Evolutionary conservation across 2,329 filamentous ascomycete genomes (phyloP).

Genomic region (Diaporthe ilicicola): DNA sequence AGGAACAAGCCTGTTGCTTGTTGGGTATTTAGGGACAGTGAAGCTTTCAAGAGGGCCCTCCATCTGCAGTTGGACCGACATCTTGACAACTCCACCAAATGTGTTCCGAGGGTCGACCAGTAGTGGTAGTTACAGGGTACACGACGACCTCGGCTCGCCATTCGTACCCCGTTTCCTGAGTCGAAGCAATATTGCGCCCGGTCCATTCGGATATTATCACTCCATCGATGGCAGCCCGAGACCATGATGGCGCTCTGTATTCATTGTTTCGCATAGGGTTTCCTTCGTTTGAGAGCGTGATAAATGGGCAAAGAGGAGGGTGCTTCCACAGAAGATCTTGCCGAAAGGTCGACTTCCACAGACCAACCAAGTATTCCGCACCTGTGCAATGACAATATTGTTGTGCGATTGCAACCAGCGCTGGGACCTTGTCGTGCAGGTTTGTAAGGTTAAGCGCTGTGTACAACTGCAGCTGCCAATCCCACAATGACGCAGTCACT

Average conservation of each 20-base stretch:
- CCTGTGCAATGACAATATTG: neutral
- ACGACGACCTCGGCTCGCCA: neutral
- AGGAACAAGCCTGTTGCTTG: fast-evolving
- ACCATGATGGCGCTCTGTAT: neutral
- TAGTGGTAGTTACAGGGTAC: neutral
- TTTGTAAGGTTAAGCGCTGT: neutral
- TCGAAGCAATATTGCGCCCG: neutral
- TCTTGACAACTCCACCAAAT: neutral
- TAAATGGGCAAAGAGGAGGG: neutral
- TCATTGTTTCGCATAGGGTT: neutral
- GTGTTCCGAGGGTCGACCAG: neutral
- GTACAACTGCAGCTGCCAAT: neutral
- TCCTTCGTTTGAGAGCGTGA: neutral
- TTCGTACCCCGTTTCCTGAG: neutral
- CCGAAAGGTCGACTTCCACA: neutral
- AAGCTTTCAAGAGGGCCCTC: neutral
- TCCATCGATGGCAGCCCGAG: neutral
- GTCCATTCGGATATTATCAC: too few species aligned
- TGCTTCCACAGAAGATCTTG: neutral
- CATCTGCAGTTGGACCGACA: neutral
- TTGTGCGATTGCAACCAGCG: neutral
- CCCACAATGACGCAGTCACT: neutral
- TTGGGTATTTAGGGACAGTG: neutral
- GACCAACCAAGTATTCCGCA: neutral
- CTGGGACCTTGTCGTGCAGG: neutral